Evolutionary conservation across 495 filamentous ascomycete species (phyloP).

Genomic region (Melanomma pulvis-pyrius): DNA sequence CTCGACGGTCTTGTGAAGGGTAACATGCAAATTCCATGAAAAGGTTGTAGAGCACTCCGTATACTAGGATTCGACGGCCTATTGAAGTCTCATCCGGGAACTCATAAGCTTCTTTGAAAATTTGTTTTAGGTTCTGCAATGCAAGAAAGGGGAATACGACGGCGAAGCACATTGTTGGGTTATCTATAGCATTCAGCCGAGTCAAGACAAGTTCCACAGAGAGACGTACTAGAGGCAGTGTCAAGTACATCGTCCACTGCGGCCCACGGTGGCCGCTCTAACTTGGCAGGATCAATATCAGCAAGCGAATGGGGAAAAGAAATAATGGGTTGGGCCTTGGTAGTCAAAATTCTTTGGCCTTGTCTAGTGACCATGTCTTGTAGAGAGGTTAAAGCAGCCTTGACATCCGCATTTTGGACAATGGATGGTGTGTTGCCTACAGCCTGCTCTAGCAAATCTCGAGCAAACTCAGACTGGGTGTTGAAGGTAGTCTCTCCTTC

Average conservation of each 20-base stretch:
- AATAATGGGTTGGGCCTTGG: not conserved
- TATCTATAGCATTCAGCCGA: not conserved
- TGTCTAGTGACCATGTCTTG: conserved; percentile 46
- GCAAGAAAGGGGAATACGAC: conserved; percentile 42
- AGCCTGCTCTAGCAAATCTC: conserved; percentile 62
- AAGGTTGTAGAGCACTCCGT: conserved; percentile 59
- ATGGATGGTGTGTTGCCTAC: conserved; percentile 52
- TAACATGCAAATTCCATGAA: conserved; percentile 53
- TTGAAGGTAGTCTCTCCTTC: conserved; percentile 64
- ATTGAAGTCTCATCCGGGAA: conserved; percentile 59
- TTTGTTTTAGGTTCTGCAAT: conserved; percentile 59
- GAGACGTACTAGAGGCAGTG: conserved; percentile 12
- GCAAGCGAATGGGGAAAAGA: conserved; percentile 4
- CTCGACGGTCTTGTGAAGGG: not conserved
- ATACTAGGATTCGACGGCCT: conserved; percentile 59
- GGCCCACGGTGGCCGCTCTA: conserved; percentile 28
- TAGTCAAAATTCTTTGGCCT: conserved; percentile 1
- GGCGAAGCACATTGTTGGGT: conserved; percentile 26
- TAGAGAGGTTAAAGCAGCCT: conserved; percentile 56
- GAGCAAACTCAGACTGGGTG: conserved; percentile 66
- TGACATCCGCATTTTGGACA: conserved; percentile 59
- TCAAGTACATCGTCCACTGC: conserved; percentile 20
- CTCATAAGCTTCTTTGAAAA: conserved; percentile 63
- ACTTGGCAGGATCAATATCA: conserved; percentile 14
- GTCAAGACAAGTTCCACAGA: not conserved